Conservation (phyloP, 2,329 filamentous ascomycete genomes). For the Neofusicoccum sp. region DNA sequence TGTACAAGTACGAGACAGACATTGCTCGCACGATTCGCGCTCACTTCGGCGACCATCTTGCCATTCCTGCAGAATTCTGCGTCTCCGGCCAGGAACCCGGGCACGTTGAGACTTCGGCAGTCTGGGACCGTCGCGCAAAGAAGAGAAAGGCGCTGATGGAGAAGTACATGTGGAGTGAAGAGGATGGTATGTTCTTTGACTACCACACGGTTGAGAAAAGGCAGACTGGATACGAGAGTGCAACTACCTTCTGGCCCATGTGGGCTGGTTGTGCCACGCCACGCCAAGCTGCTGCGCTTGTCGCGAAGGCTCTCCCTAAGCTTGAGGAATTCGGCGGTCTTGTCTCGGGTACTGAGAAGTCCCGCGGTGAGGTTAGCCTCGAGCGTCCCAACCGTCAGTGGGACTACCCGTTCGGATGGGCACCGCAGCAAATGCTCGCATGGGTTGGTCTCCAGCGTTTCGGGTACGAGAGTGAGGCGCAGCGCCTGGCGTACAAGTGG, state of each 20-base stretch:
- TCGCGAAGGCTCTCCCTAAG: constrained; percentile 75
- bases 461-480: constrained; percentile 85
- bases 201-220: constrained; percentile 83
- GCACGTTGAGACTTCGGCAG: constrained; percentile 75
- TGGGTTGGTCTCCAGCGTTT: constrained; percentile 93
- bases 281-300: constrained; percentile 79
- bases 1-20: constrained; percentile 97
- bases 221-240: constrained; percentile 81
- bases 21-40: constrained; percentile 83
- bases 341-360: constrained; percentile 84
- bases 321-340: constrained; percentile 88
- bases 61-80: constrained; percentile 81
- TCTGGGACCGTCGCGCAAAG: constrained; percentile 87
- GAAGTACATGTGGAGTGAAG: constrained; percentile 89
- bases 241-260: constrained; percentile 95
- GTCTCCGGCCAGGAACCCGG: constrained; percentile 62
- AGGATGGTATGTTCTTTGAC: constrained; percentile 95
- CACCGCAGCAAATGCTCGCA: constrained; percentile 95
- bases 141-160: constrained; percentile 82
- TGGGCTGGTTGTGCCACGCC: constrained; percentile 90
- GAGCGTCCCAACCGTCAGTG: constrained; percentile 92
- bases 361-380: constrained; percentile 74
- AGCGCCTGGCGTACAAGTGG: constrained; percentile 92
- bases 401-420: constrained; percentile 98
- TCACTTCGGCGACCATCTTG: constrained; percentile 77